Conservation (phyloP, 2,329 filamentous ascomycete species). For the Stylonectria norvegica region DNA sequence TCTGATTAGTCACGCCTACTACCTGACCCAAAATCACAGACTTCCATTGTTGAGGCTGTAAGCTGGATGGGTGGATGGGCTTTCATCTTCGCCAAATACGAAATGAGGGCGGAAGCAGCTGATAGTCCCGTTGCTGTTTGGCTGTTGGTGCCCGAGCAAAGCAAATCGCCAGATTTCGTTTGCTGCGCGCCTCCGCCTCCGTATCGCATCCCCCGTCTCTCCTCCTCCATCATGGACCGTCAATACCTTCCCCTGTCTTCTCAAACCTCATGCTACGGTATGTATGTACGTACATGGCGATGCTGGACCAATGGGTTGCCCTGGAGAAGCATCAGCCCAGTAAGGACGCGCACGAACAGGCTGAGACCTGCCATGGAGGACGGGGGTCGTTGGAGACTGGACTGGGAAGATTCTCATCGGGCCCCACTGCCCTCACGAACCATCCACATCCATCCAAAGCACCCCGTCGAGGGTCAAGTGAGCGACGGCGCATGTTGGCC, state of each 20-base stretch:
- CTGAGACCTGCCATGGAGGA: not conserved
- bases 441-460: constrained; percentile 16
- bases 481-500: constrained; percentile 31
- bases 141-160: constrained; percentile 21
- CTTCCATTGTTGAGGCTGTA: too few species aligned
- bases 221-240: not conserved
- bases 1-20: too few species aligned
- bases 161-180: constrained; percentile 11
- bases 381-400: not conserved
- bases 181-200: constrained; percentile 2
- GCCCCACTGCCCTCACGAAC: constrained; percentile 17
- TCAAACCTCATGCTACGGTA: not conserved
- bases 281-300: not conserved
- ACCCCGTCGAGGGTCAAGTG: constrained; percentile 29
- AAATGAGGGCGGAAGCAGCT: constrained; percentile 3
- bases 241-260: too few species aligned
- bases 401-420: not conserved
- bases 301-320: not conserved
- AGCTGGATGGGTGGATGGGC: too few species aligned
- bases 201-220: constrained; percentile 3
- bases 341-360: not conserved
- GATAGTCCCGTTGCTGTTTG: constrained; percentile 3
- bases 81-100: not conserved
- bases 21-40: too few species aligned
- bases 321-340: not conserved